A percentile compares a stretch with the other conserved stretches of the same genome.
Evolutionary conservation across 176 grass and related monocot genomes (phyloP).

Genomic region (Zea mays): Zm-B73-REFERENCE-NAM-5.0 NC_050103.1:42277001-42277500

Average conservation of each 20-base stretch:
- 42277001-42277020: too few species aligned
- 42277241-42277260: background rate
- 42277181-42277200: conserved; percentile 22
- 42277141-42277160: conserved; percentile 76
- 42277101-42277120: conserved; percentile 60
- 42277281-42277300: background rate
- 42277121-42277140: conserved; percentile 68
- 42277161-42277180: conserved; percentile 48
- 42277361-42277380: conserved; percentile 89
- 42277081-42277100: conserved; percentile 45
- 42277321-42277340: conserved; percentile 10
- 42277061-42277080: conserved; percentile 77
- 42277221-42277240: conserved; percentile 9
- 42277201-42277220: background rate
- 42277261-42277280: conserved; percentile 16
- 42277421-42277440: conserved; percentile 38
- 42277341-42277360: conserved; percentile 82
- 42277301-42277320: background rate
- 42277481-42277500: conserved; percentile 15
- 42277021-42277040: conserved; percentile 47
- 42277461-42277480: background rate
- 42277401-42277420: too few species aligned
- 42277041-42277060: conserved; percentile 85
- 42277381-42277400: too few species aligned
- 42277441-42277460: conserved; percentile 67